These are phyloP conservation scores for Kwoniella dendrophila DNA, from an alignment of 768 basidiomycete genomes.

Conservation along the genomic window DNA sequence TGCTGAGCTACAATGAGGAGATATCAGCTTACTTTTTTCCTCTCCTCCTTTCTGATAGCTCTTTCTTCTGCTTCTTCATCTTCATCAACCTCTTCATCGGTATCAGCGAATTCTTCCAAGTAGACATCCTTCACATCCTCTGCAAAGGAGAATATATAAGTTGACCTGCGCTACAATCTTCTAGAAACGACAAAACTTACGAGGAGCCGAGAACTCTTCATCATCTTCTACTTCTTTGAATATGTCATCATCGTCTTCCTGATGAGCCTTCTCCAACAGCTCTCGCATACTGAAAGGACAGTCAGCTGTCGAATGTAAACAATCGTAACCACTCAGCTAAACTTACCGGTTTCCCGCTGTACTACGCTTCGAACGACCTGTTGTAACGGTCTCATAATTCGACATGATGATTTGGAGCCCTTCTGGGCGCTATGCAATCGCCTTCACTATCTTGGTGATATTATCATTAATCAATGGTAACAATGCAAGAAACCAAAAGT, in stretches of 20 bases:
- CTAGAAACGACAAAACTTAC: conserved; percentile 27
- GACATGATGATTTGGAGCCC: conserved; percentile 13
- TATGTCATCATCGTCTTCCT: conserved; percentile 50
- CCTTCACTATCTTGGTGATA: neutral
- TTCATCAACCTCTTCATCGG: conserved; percentile 52
- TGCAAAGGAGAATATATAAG: conserved; percentile 1
- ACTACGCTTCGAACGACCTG: conserved; percentile 45
- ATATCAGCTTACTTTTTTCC: conserved; percentile 35
- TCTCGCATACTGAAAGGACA: conserved; percentile 51
- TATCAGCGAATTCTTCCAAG: conserved; percentile 53
- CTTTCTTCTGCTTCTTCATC: conserved; percentile 49
- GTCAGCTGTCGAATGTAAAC: conserved; percentile 12
- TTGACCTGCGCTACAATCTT: neutral
- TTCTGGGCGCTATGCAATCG: neutral
- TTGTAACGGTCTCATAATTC: conserved; percentile 38
- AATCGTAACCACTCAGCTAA: neutral
- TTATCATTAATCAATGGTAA: neutral
- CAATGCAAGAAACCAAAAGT: neutral
- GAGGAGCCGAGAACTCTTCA: conserved; percentile 49
- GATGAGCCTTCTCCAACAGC: conserved; percentile 53
- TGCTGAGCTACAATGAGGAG: neutral
- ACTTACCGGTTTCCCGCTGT: conserved; percentile 54
- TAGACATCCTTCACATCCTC: conserved; percentile 50
- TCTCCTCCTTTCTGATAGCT: conserved; percentile 36
- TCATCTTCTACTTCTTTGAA: conserved; percentile 52